phyloP scores from a whole-genome alignment of 2,329 filamentous ascomycete genomes.

The Ceratocystis colombiana region DNA sequence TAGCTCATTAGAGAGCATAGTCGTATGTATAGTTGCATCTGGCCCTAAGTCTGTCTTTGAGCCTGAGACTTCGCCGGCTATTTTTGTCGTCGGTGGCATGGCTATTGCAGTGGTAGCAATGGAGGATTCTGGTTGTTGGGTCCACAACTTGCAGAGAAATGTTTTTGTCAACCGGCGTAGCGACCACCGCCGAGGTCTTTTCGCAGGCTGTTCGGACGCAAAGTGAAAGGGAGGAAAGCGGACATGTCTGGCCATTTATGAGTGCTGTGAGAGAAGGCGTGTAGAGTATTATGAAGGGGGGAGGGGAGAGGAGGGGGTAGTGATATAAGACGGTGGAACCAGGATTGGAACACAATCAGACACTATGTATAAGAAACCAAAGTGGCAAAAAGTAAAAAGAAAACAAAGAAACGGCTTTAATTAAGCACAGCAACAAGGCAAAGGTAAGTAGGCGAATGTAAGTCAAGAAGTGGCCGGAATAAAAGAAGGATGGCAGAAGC shows the following conservation, averaged over 20 bases:
- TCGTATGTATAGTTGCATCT: not conserved
- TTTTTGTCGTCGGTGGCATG: not conserved
- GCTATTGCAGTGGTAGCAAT: not conserved
- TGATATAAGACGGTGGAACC: not conserved
- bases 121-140: not conserved
- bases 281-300: not conserved
- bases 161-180: conserved; percentile 8
- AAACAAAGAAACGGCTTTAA: not conserved
- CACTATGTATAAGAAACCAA: not conserved
- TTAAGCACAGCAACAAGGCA: conserved; percentile 5
- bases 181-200: conserved; percentile 1
- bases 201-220: not conserved
- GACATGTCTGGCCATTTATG: conserved; percentile 14
- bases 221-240: conserved; percentile 1
- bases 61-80: not conserved
- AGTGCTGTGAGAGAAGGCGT: not conserved
- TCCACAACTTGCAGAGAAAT: conserved; percentile 6
- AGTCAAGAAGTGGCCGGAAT: not conserved
- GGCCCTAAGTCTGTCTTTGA: not conserved
- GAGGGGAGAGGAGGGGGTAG: not conserved
- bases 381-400: not conserved
- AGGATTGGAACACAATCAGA: not conserved
- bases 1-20: not conserved
- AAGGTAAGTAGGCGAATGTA: not conserved
- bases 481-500: conserved; percentile 1